Base-by-base conservation (phyloP, 176 grass and related monocot genomes). In the Puccinellia tenuiflora region DNA sequence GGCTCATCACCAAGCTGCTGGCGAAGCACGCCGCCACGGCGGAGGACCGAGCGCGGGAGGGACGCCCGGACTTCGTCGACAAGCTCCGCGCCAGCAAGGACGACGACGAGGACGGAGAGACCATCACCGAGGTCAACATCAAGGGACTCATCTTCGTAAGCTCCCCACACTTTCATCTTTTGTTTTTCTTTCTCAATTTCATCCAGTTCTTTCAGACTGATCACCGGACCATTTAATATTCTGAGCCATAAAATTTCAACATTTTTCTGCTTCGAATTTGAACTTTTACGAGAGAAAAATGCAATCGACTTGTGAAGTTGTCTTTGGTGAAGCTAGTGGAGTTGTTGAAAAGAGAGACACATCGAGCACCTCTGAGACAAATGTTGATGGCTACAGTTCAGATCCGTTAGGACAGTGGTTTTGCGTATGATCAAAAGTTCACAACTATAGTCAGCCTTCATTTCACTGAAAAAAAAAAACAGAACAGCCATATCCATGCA, bases 111-210 rank as follows among this genome's bases (percentile, higher is more conserved):
- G 85, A 86, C 18, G 91, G 94, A 8, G 75, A 91, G 80, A 90
- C 89, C 59, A 86, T 97, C 76, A 83, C 87, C 35, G 89, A 94
- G 81, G 85, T 91, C 81, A 97, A 97, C 85, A 88, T 97, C 89
- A 97, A 97, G 79, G 94, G 86, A 7, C 91, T 97, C 69, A 93
- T 97, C 85, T 97, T 97, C 81, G 94, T 97, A 94, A 85, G 94
- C 66, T 29, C 21, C 68, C 5, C 12, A 46, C 38, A 16, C 21
- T 22, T 68, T 1, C 35, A n/a, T 37, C 21, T 21, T 68, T 21
- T n/a, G n/a, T n/a, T n/a, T n/a, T n/a, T n/a, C n/a, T 5, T 42
- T 3, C 3, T 20, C 29, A 9, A 64, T 72, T 47, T 45, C 40
- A 1, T 18, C 7, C 2, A 16, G n/a, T 29, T 17, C 24, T 47